These are phyloP conservation scores for Tricholoma terreum DNA, from an alignment of 768 basidiomycete genomes.

Conservation along the genomic window DNA sequence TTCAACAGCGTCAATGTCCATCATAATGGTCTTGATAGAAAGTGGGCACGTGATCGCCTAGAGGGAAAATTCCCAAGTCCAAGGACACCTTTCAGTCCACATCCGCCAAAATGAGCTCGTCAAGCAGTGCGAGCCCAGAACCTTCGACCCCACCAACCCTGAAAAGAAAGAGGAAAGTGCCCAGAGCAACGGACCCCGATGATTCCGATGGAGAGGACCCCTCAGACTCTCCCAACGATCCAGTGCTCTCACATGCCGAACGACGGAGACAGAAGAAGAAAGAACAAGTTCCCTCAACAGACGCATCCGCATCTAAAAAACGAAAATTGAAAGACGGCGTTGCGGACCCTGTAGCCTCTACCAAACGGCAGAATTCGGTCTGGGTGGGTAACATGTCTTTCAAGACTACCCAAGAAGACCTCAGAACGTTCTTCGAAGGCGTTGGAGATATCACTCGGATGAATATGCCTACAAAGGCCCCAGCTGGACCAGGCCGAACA, in stretches of 20 bases:
- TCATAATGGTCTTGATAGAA: too few relatives aligned
- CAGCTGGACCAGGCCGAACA: conserved; percentile 43
- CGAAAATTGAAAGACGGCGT: conserved; percentile 43
- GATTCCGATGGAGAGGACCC: conserved; percentile 21
- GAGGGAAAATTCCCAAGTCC: too few relatives aligned
- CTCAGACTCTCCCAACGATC: conserved; percentile 32
- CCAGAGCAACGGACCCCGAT: conserved; percentile 10
- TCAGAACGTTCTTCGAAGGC: conserved; percentile 67
- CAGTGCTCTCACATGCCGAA: conserved; percentile 75
- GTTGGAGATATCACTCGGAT: conserved; percentile 75
- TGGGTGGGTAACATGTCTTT: conserved; percentile 97
- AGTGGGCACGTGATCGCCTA: neutral
- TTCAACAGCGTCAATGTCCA: too few relatives aligned
- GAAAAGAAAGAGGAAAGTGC: conserved; percentile 31
- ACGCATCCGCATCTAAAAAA: conserved; percentile 38
- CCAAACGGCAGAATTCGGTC: conserved; percentile 77
- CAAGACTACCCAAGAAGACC: conserved; percentile 76
- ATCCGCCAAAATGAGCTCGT: conserved; percentile 26
- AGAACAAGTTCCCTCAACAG: conserved; percentile 27
- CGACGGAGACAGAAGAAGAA: conserved; percentile 58
- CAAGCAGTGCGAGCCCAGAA: conserved; percentile 30
- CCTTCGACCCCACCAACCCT: conserved; percentile 17
- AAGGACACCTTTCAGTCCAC: neutral
- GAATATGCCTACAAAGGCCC: conserved; percentile 79
- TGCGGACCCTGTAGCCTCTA: conserved; percentile 25